These are phyloP conservation scores for Linaria vulgaris DNA, from an alignment of 257 asterid species.

Conservation along the genomic window DNA sequence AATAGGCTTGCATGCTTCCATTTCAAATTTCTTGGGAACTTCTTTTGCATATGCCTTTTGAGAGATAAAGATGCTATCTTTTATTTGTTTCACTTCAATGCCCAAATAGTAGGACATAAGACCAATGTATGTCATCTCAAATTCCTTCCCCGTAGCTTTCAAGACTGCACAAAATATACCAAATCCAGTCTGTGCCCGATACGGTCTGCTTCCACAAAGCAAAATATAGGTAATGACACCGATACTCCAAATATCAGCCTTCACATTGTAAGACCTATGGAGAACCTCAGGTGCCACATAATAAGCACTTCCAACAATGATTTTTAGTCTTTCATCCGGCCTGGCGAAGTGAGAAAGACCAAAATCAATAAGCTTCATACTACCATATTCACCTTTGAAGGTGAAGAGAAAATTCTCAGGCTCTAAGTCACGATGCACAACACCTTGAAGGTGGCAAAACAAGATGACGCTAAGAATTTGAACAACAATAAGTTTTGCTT, in stretches of 20 bases:
- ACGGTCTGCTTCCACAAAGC: conserved; percentile 86
- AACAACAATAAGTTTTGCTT: conserved; percentile 55
- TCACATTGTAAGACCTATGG: conserved; percentile 71
- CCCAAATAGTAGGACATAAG: too few species aligned
- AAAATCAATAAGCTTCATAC: conserved; percentile 75
- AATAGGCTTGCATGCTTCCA: too few species aligned
- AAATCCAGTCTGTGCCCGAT: conserved; percentile 75
- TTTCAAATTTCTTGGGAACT: too few species aligned
- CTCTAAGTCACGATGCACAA: conserved; percentile 73
- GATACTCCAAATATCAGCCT: conserved; percentile 85
- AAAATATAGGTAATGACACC: conserved; percentile 88
- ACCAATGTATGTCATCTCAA: too few species aligned
- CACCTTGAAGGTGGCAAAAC: conserved; percentile 74
- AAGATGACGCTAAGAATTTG: conserved; percentile 57
- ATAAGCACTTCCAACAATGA: conserved; percentile 82
- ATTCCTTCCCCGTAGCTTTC: too few species aligned
- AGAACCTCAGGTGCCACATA: conserved; percentile 83
- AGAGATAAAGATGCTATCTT: too few species aligned
- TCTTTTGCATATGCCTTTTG: too few species aligned
- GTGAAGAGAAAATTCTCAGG: conserved; percentile 76
- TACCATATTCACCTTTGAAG: conserved; percentile 53
- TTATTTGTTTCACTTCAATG: too few species aligned
- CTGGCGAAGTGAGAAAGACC: conserved; percentile 81
- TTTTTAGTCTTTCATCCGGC: conserved; percentile 80
- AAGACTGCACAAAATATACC: conserved; percentile 72